Evolutionary conservation across 2,329 filamentous ascomycete genomes (phyloP).

Genomic region (Trichoderma atroviride): DNA sequence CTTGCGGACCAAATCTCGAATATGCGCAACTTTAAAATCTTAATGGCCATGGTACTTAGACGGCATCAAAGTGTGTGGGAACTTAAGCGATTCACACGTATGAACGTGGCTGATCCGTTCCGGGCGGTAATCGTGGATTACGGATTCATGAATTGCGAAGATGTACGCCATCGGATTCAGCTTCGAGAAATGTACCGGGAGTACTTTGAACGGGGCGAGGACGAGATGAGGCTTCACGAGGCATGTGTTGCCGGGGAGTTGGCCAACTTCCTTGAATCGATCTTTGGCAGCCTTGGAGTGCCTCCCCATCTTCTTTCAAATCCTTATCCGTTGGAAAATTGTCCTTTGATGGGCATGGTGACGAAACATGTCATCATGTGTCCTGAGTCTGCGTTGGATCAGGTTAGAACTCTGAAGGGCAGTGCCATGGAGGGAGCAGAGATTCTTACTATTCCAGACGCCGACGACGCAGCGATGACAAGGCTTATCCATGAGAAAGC

Average conservation of each 20-base stretch:
- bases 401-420: no score
- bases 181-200: neutral
- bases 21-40: no score
- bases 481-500: no score
- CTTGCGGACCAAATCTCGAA: no score
- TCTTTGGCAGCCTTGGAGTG: neutral
- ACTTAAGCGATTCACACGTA: no score
- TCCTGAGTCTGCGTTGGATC: no score
- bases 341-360: neutral
- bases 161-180: neutral
- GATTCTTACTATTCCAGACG: no score
- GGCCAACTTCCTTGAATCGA: neutral
- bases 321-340: neutral
- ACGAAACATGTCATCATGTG: neutral
- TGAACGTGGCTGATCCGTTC: neutral
- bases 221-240: neutral
- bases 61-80: no score
- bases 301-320: neutral
- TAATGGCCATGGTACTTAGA: no score
- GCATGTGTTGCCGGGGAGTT: neutral
- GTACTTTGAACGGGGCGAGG: neutral
- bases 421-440: no score
- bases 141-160: neutral
- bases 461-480: no score
- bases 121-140: neutral